phyloP scores from a whole-genome alignment of 1,139 yeast species.

The Candida neerlandica region DNA sequence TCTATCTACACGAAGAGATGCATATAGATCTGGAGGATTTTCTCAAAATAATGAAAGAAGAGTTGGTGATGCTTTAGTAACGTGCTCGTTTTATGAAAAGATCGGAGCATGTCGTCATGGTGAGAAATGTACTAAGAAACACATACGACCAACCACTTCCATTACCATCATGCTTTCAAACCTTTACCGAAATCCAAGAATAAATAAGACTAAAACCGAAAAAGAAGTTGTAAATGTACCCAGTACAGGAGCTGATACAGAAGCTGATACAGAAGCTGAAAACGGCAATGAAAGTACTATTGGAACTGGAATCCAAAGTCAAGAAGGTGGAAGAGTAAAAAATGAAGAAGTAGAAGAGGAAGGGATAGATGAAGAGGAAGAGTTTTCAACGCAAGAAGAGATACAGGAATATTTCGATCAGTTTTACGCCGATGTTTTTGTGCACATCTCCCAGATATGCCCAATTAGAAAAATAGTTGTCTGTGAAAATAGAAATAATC shows the following conservation, averaged over 20 bases:
- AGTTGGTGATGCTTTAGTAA: slow-evolving; percentile 1
- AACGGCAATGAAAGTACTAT: background rate
- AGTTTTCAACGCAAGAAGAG: slow-evolving; percentile 36
- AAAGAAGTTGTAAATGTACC: background rate
- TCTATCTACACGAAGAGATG: background rate
- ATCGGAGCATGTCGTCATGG: slow-evolving; percentile 97
- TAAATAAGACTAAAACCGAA: slow-evolving; percentile 18
- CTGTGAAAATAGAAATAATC: slow-evolving; percentile 83
- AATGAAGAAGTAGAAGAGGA: background rate
- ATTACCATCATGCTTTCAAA: slow-evolving; percentile 69
- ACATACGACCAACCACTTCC: slow-evolving; percentile 69
- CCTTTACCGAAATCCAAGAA: slow-evolving; percentile 67
- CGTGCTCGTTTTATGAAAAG: slow-evolving; percentile 66
- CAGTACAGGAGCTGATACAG: background rate
- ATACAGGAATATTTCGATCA: slow-evolving; percentile 58
- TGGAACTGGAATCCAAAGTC: background rate
- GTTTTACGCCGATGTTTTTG: slow-evolving; percentile 73
- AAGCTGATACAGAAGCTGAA: background rate
- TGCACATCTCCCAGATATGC: slow-evolving; percentile 68
- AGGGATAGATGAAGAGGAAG: slow-evolving; percentile 12
- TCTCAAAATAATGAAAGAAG: background rate
- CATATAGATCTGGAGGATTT: background rate
- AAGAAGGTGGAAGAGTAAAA: background rate
- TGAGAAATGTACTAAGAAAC: slow-evolving; percentile 80
- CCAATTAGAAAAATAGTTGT: slow-evolving; percentile 67